Percentiles rank a stretch among this genome's conserved stretches.
Conservation (phyloP, 2,329 filamentous ascomycete species). For the Xylariaceae sp. region DNA sequence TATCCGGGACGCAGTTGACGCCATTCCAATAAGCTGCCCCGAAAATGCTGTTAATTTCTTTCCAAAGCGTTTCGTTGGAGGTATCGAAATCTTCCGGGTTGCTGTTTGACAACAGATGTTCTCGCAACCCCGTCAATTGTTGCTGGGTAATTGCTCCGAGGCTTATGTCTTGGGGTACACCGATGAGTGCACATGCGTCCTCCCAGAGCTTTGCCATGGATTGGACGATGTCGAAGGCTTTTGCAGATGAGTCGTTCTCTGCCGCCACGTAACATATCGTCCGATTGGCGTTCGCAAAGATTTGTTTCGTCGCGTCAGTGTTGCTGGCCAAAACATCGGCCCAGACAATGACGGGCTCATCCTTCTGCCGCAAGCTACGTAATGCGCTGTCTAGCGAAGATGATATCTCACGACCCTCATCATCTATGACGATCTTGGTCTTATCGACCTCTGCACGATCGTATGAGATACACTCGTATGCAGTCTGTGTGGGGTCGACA, state of each 20-base stretch:
- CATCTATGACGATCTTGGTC: slow-evolving; percentile 15
- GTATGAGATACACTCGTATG: slow-evolving; percentile 25
- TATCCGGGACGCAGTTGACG: slow-evolving; percentile 18
- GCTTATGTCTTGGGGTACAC: slow-evolving; percentile 9
- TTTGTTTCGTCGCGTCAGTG: slow-evolving; percentile 9
- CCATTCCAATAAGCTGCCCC: slow-evolving; percentile 17
- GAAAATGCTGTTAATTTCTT: slow-evolving; percentile 16
- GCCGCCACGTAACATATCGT: slow-evolving; percentile 25
- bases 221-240: slow-evolving; percentile 17
- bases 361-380: slow-evolving; percentile 20
- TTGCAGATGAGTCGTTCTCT: slow-evolving; percentile 12
- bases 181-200: slow-evolving; percentile 10
- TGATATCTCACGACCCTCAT: slow-evolving; percentile 13
- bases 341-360: slow-evolving; percentile 20
- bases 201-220: slow-evolving; percentile 17
- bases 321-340: slow-evolving; percentile 19
- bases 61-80: slow-evolving; percentile 18
- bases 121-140: slow-evolving; percentile 10
- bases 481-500: slow-evolving; percentile 14
- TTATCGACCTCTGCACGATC: slow-evolving; percentile 11
- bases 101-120: slow-evolving; percentile 9
- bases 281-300: slow-evolving; percentile 19
- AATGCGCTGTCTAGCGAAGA: slow-evolving; percentile 17
- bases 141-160: slow-evolving; percentile 4
- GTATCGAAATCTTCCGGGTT: slow-evolving; percentile 17